phyloP scores from a whole-genome alignment of 352 stramenopile genomes.

The Phytophthora tubulina region DNA sequence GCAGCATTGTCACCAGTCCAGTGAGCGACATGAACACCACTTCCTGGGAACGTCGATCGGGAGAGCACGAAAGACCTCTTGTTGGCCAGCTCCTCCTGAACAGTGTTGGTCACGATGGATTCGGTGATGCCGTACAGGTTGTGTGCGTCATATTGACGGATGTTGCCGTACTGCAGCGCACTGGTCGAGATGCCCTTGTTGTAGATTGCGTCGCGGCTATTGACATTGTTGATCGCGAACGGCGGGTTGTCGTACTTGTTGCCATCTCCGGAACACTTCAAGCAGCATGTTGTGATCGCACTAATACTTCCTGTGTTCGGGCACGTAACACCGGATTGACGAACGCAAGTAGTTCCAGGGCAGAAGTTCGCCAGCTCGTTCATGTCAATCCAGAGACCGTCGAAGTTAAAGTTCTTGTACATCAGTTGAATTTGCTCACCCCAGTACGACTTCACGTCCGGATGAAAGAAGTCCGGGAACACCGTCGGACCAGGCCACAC shows the following conservation, averaged over 20 bases:
- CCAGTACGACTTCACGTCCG: conserved; percentile 73
- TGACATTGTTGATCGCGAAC: conserved; percentile 69
- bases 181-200: conserved; percentile 76
- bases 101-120: conserved; percentile 65
- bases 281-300: conserved; percentile 58
- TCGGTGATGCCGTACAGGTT: conserved; percentile 87
- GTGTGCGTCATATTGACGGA: conserved; percentile 83
- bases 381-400: conserved; percentile 92
- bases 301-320: conserved; percentile 44
- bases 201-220: conserved; percentile 47
- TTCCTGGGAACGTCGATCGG: conserved; percentile 74
- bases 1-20: conserved; percentile 86
- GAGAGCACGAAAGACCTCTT: conserved; percentile 83
- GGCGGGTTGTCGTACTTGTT: conserved; percentile 69
- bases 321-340: conserved; percentile 45
- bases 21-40: conserved; percentile 69
- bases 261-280: conserved; percentile 47
- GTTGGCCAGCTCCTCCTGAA: conserved; percentile 57
- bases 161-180: conserved; percentile 57
- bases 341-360: conserved; percentile 50
- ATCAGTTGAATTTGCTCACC: conserved; percentile 63
- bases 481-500: conserved; percentile 86
- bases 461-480: conserved; percentile 89
- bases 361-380: conserved; percentile 90
- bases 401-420: conserved; percentile 60